Evolutionary conservation across 1,139 yeast genomes (phyloP), one percentile per base, ranked within the genome.

Genomic region (Magnusiomyces suaveolens): DNA sequence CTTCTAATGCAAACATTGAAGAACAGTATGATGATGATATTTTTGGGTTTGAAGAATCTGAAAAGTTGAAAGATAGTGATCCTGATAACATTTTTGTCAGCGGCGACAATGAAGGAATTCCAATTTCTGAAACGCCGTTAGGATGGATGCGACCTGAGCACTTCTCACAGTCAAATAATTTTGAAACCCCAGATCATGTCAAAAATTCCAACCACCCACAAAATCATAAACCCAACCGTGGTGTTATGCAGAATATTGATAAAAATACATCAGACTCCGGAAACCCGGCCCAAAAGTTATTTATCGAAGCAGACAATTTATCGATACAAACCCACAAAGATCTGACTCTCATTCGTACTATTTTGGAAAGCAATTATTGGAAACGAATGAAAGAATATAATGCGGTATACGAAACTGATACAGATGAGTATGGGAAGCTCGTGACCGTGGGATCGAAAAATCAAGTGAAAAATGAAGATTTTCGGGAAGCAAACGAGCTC

Each of bases 361-460:
- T 50, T 10, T 23, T 56, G 12, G 46, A 33, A 20, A 21, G 47
- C 26, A 53, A 56, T 46, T 56, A 51, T 50, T 56, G 54, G 54
- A 50, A 53, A 38, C 53, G 58, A 12, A 51, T 56, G 46, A 54
- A 53, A 29, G 43, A 50, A 6, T 54, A 54, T n/a, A 21, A 23
- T 20, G 56, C 56, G 12, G 52, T 52, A n/a, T 53, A 46, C 24
- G 41, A 46, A 29, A 41, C 47, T 3, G 50, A 46, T 8, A 47
- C 43, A 14, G 41, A 47, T 4, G 32, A 47, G 16, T 47, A 47
- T 32, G 47, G 33, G 3, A 16, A 25, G n/a, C 18, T 47, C 12
- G 50, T 47, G 8, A 47, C n/a, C 2, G 29, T 47, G 32, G 50
- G 50, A 8, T 33, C 50, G 2, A 47, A 47, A 24, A 46, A 23